Evolutionary conservation across 129 eudicot species (phyloP).

Genomic region (Silybum marianum): DNA sequence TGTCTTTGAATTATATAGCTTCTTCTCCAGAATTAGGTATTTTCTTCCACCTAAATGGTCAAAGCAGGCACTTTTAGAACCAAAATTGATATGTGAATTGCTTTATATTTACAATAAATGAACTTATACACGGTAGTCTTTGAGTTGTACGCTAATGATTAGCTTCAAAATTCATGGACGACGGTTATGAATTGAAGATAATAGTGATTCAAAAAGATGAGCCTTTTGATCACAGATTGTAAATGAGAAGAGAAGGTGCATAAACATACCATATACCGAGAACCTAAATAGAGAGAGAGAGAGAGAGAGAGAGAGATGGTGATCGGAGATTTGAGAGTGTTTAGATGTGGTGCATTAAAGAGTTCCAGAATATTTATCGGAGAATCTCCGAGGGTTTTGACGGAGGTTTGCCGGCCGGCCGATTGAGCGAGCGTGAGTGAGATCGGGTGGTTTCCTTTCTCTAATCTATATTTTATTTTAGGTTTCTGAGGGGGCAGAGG

Average conservation of each 20-base stretch:
- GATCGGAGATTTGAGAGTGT: slow-evolving; percentile 12
- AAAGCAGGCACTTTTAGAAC: not conserved
- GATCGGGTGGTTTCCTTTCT: not conserved
- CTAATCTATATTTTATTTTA: too few relatives aligned
- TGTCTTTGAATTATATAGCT: not conserved
- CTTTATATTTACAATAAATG: slow-evolving; percentile 1
- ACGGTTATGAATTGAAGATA: not conserved
- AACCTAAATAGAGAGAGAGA: not conserved
- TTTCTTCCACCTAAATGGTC: not conserved
- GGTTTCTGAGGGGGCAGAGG: too few relatives aligned
- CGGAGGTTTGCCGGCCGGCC: slow-evolving; percentile 5
- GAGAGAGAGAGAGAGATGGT: not conserved
- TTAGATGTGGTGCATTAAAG: not conserved
- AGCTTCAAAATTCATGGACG: not conserved
- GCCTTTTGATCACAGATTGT: not conserved
- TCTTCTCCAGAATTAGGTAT: not conserved
- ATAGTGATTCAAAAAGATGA: not conserved
- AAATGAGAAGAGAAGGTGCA: not conserved
- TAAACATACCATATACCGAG: not conserved
- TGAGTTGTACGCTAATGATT: not conserved
- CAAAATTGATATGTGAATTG: not conserved
- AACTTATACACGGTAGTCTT: not conserved
- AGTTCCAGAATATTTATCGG: not conserved
- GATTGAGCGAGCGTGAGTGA: not conserved
- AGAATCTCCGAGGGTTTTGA: not conserved